Base-by-base conservation (phyloP, 2,329 filamentous ascomycete species). In the Fusarium kyushuense region DNA sequence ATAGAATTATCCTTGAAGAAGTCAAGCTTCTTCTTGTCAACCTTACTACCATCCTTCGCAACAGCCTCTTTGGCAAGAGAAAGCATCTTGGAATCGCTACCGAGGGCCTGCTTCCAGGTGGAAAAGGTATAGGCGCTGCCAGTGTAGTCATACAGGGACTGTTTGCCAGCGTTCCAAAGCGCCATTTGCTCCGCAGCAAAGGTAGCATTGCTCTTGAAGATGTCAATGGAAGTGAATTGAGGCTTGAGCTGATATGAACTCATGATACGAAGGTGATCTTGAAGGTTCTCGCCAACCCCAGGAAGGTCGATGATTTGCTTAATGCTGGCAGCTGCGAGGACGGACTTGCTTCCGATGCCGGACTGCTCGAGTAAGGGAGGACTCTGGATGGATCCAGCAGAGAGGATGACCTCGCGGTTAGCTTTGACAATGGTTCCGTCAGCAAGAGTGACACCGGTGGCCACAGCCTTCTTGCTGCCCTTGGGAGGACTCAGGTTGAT, bases 341-440 rank as follows among this genome's bases (percentile, higher is more conserved):
- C 82, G 0, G 78, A 72, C 10, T 68, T 69, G 1, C 83, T 83
- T 3, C 87, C 87, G 29, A 90, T 80, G 29, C 87, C 87, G 17
- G 82, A 85, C 2, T 87, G 79, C 70, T 87, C 86, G 6, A 90
- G 81, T 2, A 90, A 74, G 36, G 87, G 83, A 2, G 86, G 86
- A 1, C 84, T 85, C 72, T 87, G 84, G 75, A 85, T 85, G 1
- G 83, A 78, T 11, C 87, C 86, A 2, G 76, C 73, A 0, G 73
- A 75, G 6, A 81, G 69, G 6, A 74, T 81, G 4, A 72, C 51
- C 14, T 72, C 69, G 12, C 47, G 30, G 16, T 41, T 45, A 75
- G 55, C 57, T 32, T 61, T 62, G 43, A 71, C 59, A 40, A 45
- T 30, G 11, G 65, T 30, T 23, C 45, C 67, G 3, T 72, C 57